Base-by-base conservation (phyloP, 2,329 filamentous ascomycete species). In the Plenodomus biglobosus region DNA sequence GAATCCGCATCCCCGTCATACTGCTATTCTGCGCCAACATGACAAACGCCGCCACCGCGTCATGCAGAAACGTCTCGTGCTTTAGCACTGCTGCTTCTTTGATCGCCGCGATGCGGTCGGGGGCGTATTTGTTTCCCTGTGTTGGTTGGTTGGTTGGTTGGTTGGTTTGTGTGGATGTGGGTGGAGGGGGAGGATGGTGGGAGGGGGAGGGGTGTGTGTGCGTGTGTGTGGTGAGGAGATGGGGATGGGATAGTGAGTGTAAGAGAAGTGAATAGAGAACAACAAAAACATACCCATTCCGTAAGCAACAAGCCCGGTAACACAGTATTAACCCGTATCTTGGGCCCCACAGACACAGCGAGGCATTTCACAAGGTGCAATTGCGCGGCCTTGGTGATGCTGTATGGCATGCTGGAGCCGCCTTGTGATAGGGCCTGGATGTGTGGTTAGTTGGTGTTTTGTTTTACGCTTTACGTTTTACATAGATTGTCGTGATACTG, bases 361-460 rank as follows among this genome's bases (percentile, higher is more conserved):
- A 88, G 73, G 56, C 83, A 84, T 59, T 84, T 85, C 73, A 86
- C 84, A 42, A 87, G 70, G 65, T 88, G 85, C 49, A 87, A 59
- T 49, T 82, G 81, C 5, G 89, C 89, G 1, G 88, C 87, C 68
- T 94, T 94, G 32, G 87, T 88, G 16, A 92, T 85, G 0, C 84
- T 78, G 63, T 94, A 94, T 3, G 89, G 82, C 85, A 85, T 80
- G 36, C 78, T 80, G 56, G 78, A 82, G 3, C 82, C 82, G 43
- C 65, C 67, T 42, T 80, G 68, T n/a, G 73, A 64, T 50, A 79
- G 57, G 38, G 78, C 78, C 78, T 80, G 52, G 7, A 24, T 10
- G 10, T 10, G 10, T 10, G 22, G 5, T 24, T 5, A 10, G 22
- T 24, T 24, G 10, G 22, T 10, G 10, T 24, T 24, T 24, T 24